Evolutionary conservation across 768 basidiomycete genomes (phyloP), one percentile per base, ranked within the genome.

Genomic region (Termitomyces sp.): DNA sequence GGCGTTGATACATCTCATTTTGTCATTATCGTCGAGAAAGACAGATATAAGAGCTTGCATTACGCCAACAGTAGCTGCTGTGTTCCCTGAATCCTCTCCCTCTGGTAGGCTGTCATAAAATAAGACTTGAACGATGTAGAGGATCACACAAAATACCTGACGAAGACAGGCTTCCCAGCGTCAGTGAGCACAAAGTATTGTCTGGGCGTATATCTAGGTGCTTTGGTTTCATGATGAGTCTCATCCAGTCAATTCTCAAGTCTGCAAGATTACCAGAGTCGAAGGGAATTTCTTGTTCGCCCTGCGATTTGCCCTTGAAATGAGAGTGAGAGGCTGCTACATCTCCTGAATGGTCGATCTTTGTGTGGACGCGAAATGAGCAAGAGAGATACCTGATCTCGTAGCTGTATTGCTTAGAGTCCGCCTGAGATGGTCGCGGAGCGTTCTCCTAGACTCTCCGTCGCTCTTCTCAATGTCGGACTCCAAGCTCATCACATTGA

Each of bases 91-190:
- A 52, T 86, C 83, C 55, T 81, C 81, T 46, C 75, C 77, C 46
- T 77, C 77, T 47, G 84, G 76, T 43, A 78, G 80, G 65, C 83
- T 85, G 56, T 42, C 32, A 26, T 47, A 36, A 50, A 26, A 45
- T 46, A 5, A 58, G 60, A 26, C 12, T 26, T 32, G 14, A 50
- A 22, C 33, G 9, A 22, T 14, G 36, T 49, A 32, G 26, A 50
- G 35, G 14, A 60, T 24, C 24, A n/a, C 44, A 38, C 28, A 38
- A 53, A 47, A 63, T 70, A 90, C 94, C 91, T 92, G 44, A 85
- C 79, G 67, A 91, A 99, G 12, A 99, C 94, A n/a, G 95, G 95
- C 71, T 99, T 98, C 30, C 97, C 97, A 32, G 97, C 97, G 61
- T 95, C 86, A 0, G 95, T 98, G 20, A 98, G 79, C 16, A 98